Evolutionary conservation across 331 rosid species (phyloP).

Genomic region (Arachis monticola): DNA sequence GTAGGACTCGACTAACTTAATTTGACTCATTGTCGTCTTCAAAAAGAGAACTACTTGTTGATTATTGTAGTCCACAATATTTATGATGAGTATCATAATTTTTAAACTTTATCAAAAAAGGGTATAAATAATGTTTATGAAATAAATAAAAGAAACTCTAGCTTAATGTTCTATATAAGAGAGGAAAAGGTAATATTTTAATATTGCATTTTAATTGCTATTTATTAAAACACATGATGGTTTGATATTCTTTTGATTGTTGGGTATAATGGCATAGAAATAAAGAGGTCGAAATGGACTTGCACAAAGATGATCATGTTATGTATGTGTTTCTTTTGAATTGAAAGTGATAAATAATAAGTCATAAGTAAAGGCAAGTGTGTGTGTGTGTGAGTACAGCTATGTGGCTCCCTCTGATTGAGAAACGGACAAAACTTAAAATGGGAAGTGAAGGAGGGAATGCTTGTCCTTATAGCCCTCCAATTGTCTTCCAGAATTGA

Average conservation of each 20-base stretch:
- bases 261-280: slow-evolving; percentile 15
- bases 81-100: no score
- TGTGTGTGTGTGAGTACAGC: slow-evolving; percentile 35
- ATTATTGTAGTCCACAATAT: no score
- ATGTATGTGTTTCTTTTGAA: slow-evolving; percentile 29
- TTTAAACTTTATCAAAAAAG: no score
- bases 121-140: no score
- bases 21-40: no score
- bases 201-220: no score
- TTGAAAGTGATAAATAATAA: no score
- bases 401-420: slow-evolving; percentile 44
- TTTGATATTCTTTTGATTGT: slow-evolving; percentile 12
- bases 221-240: neutral
- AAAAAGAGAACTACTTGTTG: no score
- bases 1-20: no score
- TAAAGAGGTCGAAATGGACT: neutral
- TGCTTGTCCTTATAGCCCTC: slow-evolving; percentile 45
- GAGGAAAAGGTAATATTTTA: no score
- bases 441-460: slow-evolving; percentile 34
- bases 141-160: no score
- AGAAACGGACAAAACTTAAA: slow-evolving; percentile 32
- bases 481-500: slow-evolving; percentile 51
- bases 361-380: slow-evolving; percentile 12
- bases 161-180: no score
- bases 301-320: neutral